Conservation (phyloP, 805 yeast species). For the Ogataea pignaliae region DNA sequence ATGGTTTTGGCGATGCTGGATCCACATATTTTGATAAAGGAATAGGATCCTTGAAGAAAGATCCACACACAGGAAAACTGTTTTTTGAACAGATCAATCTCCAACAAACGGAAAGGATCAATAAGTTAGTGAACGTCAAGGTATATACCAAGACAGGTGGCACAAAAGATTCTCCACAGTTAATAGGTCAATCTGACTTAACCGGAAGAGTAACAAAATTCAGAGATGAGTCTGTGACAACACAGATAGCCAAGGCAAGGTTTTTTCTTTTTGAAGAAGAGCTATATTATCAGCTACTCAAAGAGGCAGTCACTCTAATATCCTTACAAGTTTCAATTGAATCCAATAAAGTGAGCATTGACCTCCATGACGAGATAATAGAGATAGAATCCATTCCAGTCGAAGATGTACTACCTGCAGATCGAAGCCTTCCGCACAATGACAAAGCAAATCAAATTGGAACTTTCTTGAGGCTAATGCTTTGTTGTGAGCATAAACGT, state of each 20-base stretch:
- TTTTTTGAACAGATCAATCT: constrained; percentile 32
- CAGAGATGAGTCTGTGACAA: constrained; percentile 18
- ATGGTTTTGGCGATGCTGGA: constrained; percentile 91
- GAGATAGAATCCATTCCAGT: constrained; percentile 63
- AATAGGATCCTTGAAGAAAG: constrained; percentile 61
- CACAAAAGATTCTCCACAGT: constrained; percentile 36
- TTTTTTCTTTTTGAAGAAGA: constrained; percentile 84
- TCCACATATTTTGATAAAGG: constrained; percentile 73
- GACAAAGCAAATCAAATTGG: constrained; percentile 50
- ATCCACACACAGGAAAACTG: constrained; percentile 39
- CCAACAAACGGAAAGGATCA: constrained; percentile 32
- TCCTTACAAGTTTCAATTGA: constrained; percentile 67
- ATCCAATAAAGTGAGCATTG: constrained; percentile 59
- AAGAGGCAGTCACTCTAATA: constrained; percentile 68
- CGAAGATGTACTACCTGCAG: constrained; percentile 26
- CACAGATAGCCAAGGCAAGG: constrained; percentile 64
- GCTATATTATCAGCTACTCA: constrained; percentile 67
- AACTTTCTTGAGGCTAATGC: constrained; percentile 51
- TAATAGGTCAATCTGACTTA: constrained; percentile 54
- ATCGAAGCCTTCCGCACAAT: constrained; percentile 24
- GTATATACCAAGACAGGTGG: constrained; percentile 29
- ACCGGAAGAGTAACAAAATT: constrained; percentile 16
- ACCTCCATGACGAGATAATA: constrained; percentile 58
- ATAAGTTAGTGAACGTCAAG: constrained; percentile 54
- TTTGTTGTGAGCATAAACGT: constrained; percentile 53